Evolutionary conservation across 2,329 filamentous ascomycete species (phyloP).

Genomic region (Trichophyton schoenleinii): DNA sequence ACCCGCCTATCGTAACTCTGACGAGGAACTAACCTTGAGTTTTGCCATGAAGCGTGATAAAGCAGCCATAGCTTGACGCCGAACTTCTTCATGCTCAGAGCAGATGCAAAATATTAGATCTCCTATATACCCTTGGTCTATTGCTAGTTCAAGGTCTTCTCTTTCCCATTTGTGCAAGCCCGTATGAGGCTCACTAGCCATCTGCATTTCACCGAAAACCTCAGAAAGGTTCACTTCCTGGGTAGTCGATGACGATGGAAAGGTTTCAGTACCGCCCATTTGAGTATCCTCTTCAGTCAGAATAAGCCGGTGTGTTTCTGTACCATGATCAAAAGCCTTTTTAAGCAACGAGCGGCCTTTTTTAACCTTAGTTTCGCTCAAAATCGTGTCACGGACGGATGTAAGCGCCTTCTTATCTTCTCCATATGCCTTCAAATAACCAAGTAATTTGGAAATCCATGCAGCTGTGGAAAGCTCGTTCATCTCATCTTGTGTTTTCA

Average conservation of each 20-base stretch:
- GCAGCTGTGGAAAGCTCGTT: slow-evolving; percentile 38
- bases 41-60: slow-evolving; percentile 36
- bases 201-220: slow-evolving; percentile 40
- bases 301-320: slow-evolving; percentile 8
- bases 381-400: slow-evolving; percentile 34
- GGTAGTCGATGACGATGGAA: neutral
- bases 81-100: slow-evolving; percentile 61
- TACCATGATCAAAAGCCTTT: slow-evolving; percentile 26
- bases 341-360: slow-evolving; percentile 24
- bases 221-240: slow-evolving; percentile 32
- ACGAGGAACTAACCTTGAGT: slow-evolving; percentile 29
- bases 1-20: neutral
- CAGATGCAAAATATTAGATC: slow-evolving; percentile 62
- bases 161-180: slow-evolving; percentile 52
- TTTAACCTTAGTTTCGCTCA: slow-evolving; percentile 28
- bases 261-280: neutral
- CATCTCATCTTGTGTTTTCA: slow-evolving; percentile 38
- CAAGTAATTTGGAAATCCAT: slow-evolving; percentile 49
- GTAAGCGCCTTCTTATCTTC: slow-evolving; percentile 39
- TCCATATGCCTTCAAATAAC: slow-evolving; percentile 40
- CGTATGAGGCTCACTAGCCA: slow-evolving; percentile 31
- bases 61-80: slow-evolving; percentile 52
- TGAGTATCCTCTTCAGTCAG: slow-evolving; percentile 10
- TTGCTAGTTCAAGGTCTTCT: slow-evolving; percentile 64
- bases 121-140: slow-evolving; percentile 63